Conservation (phyloP, 2,329 filamentous ascomycete species). For the Phaeosphaeria sp. region DNA sequence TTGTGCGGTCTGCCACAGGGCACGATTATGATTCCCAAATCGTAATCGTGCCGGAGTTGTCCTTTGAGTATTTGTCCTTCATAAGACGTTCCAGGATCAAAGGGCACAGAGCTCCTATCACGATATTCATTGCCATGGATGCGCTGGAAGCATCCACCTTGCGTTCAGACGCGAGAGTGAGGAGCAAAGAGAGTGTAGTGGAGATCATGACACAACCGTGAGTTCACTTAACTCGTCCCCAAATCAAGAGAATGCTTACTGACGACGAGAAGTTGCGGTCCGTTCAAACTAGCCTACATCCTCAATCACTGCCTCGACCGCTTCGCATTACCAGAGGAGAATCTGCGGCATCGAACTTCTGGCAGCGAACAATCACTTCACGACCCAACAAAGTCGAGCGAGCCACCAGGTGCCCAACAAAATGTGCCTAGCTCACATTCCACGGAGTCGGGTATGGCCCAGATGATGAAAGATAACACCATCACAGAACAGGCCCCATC, state of each 20-base stretch:
- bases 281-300: conserved; percentile 39
- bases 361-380: background rate
- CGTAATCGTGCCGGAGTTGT: conserved; percentile 43
- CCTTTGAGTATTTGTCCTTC: conserved; percentile 37
- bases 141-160: conserved; percentile 40
- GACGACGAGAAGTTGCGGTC: conserved; percentile 32
- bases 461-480: background rate
- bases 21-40: conserved; percentile 32
- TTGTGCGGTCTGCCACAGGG: conserved; percentile 33
- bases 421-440: background rate
- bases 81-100: conserved; percentile 22
- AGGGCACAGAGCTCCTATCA: conserved; percentile 25
- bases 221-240: conserved; percentile 8
- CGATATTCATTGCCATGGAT: conserved; percentile 44
- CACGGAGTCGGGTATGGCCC: no score
- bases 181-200: conserved; percentile 36
- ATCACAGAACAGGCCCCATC: background rate
- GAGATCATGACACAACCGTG: conserved; percentile 46
- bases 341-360: conserved; percentile 6
- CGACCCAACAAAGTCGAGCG: no score
- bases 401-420: no score
- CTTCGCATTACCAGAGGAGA: conserved; percentile 27
- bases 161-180: conserved; percentile 38
- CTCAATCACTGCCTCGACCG: conserved; percentile 39
- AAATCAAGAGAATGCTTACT: background rate